Evolutionary conservation across 2,329 filamentous ascomycete species (phyloP).

Genomic region (Stemphylium beticola): DNA sequence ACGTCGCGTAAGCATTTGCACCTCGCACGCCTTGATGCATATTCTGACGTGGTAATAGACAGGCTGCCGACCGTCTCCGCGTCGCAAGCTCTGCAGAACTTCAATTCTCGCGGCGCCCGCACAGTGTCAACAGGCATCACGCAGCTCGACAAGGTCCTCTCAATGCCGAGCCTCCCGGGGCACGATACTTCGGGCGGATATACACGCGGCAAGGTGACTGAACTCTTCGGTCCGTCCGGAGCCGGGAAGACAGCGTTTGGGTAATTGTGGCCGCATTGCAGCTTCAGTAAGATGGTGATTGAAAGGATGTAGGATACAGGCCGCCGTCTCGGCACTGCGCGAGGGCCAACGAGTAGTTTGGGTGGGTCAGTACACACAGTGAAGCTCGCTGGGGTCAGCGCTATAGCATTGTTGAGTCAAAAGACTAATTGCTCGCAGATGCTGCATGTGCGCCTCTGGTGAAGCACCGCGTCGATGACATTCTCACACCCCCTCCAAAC

Average conservation of each 20-base stretch:
- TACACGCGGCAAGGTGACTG: conserved; percentile 77
- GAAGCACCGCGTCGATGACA: conserved; percentile 54
- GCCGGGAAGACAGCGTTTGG: conserved; percentile 84
- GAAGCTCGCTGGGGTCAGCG: conserved; percentile 13
- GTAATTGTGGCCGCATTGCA: conserved; percentile 57
- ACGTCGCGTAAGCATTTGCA: conserved; percentile 47
- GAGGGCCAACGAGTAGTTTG: conserved; percentile 72
- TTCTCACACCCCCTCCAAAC: conserved; percentile 45
- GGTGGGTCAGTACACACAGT: conserved; percentile 69
- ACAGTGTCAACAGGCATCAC: conserved; percentile 56
- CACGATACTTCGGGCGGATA: conserved; percentile 60
- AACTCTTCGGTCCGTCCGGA: conserved; percentile 87
- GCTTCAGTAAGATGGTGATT: conserved; percentile 25
- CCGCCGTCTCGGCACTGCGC: conserved; percentile 68
- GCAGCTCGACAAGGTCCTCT: conserved; percentile 55
- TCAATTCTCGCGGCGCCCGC: conserved; percentile 59
- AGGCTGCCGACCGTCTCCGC: conserved; percentile 79
- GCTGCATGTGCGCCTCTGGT: conserved; percentile 60
- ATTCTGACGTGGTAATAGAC: conserved; percentile 58
- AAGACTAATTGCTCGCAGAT: conserved; percentile 45
- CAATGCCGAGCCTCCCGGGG: conserved; percentile 31
- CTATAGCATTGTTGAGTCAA: conserved; percentile 8
- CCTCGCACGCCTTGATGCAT: not conserved
- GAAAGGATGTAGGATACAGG: conserved; percentile 66
- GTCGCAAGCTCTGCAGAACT: conserved; percentile 70